Percentiles rank a stretch among this genome's conserved stretches.
Evolutionary conservation across 306 rosid species (phyloP).

Genomic region (Pterocarpus macrocarpus): DNA sequence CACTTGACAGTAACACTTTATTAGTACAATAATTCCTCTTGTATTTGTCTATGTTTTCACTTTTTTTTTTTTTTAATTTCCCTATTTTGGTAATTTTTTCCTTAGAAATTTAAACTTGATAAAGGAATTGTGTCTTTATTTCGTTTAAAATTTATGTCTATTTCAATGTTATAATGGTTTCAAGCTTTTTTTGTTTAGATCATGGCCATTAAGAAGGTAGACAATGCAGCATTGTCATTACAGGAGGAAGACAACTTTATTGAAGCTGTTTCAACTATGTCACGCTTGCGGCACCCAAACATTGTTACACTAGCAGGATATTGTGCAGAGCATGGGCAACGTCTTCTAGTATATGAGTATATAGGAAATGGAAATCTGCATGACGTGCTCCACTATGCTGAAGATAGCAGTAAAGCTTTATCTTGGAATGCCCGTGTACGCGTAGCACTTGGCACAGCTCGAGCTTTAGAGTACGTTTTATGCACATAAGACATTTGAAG

Average conservation of each 20-base stretch:
- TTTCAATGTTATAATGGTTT: constrained; percentile 14
- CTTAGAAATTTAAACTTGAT: constrained; percentile 11
- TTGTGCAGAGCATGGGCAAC: constrained; percentile 93
- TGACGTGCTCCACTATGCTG: constrained; percentile 88
- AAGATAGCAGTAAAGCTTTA: constrained; percentile 77
- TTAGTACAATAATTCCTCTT: not conserved
- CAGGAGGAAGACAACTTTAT: constrained; percentile 95
- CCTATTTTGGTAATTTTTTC: not conserved
- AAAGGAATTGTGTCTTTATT: not conserved
- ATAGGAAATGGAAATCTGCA: constrained; percentile 86
- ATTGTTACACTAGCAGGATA: constrained; percentile 85
- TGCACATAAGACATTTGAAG: constrained; percentile 29
- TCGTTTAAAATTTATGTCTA: not conserved
- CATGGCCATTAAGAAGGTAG: constrained; percentile 96
- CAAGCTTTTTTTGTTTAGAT: constrained; percentile 51
- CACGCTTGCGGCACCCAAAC: constrained; percentile 91
- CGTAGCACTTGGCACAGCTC: constrained; percentile 95
- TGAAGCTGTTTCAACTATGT: constrained; percentile 91
- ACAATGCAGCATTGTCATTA: constrained; percentile 87
- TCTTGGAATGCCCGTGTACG: constrained; percentile 98
- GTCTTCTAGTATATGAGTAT: constrained; percentile 88
- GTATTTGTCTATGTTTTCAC: not conserved
- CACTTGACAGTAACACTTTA: not conserved
- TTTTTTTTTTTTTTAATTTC: not conserved
- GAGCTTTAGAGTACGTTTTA: constrained; percentile 91